A percentile compares a stretch with the other conserved stretches of the same genome.
These are phyloP conservation scores for Solanum pimpinellifolium DNA, from an alignment of 257 asterid genomes.

Conservation along the genomic window DNA sequence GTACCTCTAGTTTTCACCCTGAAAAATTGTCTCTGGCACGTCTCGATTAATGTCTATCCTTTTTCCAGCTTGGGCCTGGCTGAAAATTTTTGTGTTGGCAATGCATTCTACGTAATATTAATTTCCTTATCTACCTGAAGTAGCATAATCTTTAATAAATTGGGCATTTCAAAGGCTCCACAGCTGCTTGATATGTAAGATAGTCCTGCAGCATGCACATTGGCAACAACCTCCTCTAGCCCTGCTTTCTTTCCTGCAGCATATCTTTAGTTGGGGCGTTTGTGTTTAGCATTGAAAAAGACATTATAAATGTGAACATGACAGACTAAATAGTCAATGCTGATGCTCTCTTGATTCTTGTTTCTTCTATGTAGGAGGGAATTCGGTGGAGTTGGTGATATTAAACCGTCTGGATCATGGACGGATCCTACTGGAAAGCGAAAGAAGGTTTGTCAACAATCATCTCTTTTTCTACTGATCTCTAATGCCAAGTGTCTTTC, in stretches of 20 bases:
- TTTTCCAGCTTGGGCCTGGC: not conserved
- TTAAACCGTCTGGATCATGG: constrained; percentile 32
- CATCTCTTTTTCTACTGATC: constrained; percentile 2
- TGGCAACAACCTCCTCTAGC: not conserved
- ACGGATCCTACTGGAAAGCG: constrained; percentile 37
- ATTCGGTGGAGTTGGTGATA: constrained; percentile 21
- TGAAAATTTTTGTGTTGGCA: not conserved
- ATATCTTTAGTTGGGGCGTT: not conserved
- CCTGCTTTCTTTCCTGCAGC: not conserved
- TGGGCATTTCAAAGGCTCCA: not conserved
- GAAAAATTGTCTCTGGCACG: not conserved
- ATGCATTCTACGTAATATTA: not conserved
- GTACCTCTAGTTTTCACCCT: not conserved
- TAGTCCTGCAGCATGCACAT: not conserved
- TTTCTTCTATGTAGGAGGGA: constrained; percentile 31
- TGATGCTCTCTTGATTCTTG: constrained; percentile 19
- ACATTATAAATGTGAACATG: not conserved
- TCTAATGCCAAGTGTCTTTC: not conserved
- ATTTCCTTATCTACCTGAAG: not conserved
- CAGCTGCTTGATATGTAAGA: not conserved
- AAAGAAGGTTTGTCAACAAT: constrained; percentile 40
- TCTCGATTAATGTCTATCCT: not conserved
- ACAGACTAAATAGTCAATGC: not conserved
- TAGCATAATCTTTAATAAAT: not conserved
- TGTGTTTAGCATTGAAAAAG: not conserved